These are phyloP conservation scores for Globisporangium nodosum DNA, from an alignment of 352 stramenopile genomes.

Conservation along the genomic window DNA sequence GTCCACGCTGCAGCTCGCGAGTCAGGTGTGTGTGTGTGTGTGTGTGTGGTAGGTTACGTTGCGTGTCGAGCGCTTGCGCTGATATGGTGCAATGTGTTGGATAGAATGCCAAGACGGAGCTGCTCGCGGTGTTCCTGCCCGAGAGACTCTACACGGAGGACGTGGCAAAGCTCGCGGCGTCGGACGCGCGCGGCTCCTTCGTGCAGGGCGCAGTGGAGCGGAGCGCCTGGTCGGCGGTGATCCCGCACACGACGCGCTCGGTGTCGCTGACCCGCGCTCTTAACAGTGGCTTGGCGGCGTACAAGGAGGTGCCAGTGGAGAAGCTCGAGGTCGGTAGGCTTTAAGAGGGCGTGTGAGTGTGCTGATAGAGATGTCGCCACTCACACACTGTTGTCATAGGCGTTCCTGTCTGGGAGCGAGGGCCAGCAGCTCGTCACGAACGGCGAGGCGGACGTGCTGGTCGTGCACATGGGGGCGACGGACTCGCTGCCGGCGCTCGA, in stretches of 20 bases:
- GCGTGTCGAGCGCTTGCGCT: too few species aligned
- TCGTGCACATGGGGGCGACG: slow-evolving; percentile 43
- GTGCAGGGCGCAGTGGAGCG: slow-evolving; percentile 39
- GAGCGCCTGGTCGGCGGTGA: slow-evolving; percentile 55
- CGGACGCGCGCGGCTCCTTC: slow-evolving; percentile 22
- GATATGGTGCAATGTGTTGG: too few species aligned
- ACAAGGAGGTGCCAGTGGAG: slow-evolving; percentile 18
- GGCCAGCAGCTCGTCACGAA: slow-evolving; percentile 36
- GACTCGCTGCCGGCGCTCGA: slow-evolving; percentile 35
- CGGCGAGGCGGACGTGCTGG: slow-evolving; percentile 50
- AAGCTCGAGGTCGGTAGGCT: slow-evolving; percentile 11
- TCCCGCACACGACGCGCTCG: slow-evolving; percentile 63
- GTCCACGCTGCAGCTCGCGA: slow-evolving; percentile 18
- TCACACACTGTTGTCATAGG: not conserved
- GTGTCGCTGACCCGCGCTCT: slow-evolving; percentile 26
- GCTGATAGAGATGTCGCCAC: not conserved
- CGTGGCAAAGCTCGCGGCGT: slow-evolving; percentile 29
- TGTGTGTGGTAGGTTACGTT: not conserved
- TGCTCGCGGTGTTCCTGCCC: slow-evolving; percentile 56
- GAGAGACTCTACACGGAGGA: slow-evolving; percentile 36
- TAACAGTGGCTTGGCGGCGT: not conserved
- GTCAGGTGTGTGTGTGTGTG: not conserved
- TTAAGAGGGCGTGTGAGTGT: not conserved
- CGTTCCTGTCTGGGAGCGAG: slow-evolving; percentile 9
- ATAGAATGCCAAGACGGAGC: slow-evolving; percentile 19